Evolutionary conservation across 2,329 filamentous ascomycete species (phyloP), one percentile per base, ranked within the genome.

Genomic region (Neurospora sp.): DNA sequence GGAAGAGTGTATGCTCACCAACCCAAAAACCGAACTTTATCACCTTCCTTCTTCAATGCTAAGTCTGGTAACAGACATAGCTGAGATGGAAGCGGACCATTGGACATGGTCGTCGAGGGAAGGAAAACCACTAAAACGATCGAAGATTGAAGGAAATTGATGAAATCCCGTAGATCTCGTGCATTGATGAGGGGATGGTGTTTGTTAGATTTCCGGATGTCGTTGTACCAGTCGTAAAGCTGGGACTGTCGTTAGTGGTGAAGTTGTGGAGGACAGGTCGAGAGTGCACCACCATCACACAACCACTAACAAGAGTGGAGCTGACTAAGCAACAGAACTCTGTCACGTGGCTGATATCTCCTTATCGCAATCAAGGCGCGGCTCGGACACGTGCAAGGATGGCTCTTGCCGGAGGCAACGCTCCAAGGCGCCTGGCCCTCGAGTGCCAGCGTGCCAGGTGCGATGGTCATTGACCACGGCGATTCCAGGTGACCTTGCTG

Each of bases 1-100:
- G 67, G 65, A 66, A 71, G 57, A 41, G 66, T 39, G 65, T 68
- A 38, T 66, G 67, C 88, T 82, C 85, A 97, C 95, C 94, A 97
- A 80, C 93, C 94, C 67, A 98, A 81, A 79, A 98, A 97, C 72
- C 95, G 90, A 71, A 97, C 90, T 81, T 98, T 98, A n/a, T 88
- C 87, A 52, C 87, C 87, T 15, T 82, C 73, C n/a, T 81, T 77
- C 67, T 82, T 82, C 67, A 77, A 77, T 3, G 85, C 81, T 15
- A 94, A 81, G 70, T 86, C 82, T 15, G 86, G 87, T 69, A 95
- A 83, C 71, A 93, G 88, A 71, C 89, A 88, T 52, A 89, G 82
- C 70, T 81, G 83, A 28, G 89, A 90, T 6, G 92, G 86, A 39
- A 87, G 81, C 37, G 92, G 91, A 8, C 86, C 87, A 72, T 80